Evolutionary conservation across 306 rosid species (phyloP), one percentile per base, ranked within the genome.

Genomic region (Vachellia pachyceras): DNA sequence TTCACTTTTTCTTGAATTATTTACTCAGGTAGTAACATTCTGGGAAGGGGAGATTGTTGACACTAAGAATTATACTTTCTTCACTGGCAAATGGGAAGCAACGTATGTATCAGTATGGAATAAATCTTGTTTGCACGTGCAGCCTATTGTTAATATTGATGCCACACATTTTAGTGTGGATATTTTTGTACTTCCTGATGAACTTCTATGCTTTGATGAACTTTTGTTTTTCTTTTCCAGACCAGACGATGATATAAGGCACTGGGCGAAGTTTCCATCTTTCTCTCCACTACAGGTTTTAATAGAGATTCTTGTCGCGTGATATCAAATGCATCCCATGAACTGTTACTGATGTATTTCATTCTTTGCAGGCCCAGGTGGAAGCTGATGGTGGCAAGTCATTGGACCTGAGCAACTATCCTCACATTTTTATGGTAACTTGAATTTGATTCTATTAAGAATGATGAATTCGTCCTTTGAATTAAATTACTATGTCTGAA

Each of bases 41-140:
- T 93, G 99, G 97, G 99, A 95, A 89, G 99, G 99, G 50, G 99
- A 95, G 89, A 95, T 95, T 73, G 97, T 95, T 79, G 99, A 95
- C 69, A 81, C 90, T 76, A 92, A 88, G 90, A 95, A 95, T 64
- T 95, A 91, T 86, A 95, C 97, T 82, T 93, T 95, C 94, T 93
- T 95, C 90, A 93, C 97, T 65, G 97, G 97, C 17, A 95, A 93
- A 89, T 95, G 99, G 99, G 97, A 95, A 76, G 98, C 98, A 23
- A 70, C 92, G 98, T 95, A 91, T 79, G 94, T 88, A 75, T 42
- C 74, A 35, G 54, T 75, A n/a, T 64, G 39, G 69, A 81, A 76
- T 79, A 65, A 17, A 58, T 71, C 58, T 46, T 72, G 60, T n/a
- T 50, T 72, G 14, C 23, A 40, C 61, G 42, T 75, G 25, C 49